phyloP scores from a whole-genome alignment of 108 stramenopile species.

The Fistulifera solaris region DNA sequence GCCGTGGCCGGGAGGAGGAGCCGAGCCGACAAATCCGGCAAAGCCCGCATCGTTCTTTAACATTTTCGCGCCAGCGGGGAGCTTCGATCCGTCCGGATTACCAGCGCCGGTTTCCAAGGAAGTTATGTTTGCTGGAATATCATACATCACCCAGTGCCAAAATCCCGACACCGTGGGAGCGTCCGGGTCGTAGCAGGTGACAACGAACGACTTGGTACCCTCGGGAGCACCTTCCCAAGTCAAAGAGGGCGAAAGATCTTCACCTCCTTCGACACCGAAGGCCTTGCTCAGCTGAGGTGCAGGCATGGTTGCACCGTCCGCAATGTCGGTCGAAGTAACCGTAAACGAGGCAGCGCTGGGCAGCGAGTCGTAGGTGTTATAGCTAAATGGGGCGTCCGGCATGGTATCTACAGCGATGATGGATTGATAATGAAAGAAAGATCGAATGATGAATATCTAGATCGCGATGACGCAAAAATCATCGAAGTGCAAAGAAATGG shows the following conservation, averaged over 20 bases:
- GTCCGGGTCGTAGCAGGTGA: slow-evolving; percentile 23
- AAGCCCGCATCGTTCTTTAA: slow-evolving; percentile 27
- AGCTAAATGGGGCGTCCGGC: background rate
- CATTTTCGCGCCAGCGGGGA: slow-evolving; percentile 23
- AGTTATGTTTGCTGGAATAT: slow-evolving; percentile 14
- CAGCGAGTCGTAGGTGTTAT: slow-evolving; percentile 14
- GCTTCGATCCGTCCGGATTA: background rate
- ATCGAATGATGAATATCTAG: no score
- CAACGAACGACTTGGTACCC: slow-evolving; percentile 20
- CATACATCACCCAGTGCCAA: slow-evolving; percentile 23
- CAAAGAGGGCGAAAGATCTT: slow-evolving; percentile 15
- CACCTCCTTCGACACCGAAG: slow-evolving; percentile 21
- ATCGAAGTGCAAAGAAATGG: no score
- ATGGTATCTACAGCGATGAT: no score
- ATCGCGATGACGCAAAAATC: no score
- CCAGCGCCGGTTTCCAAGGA: slow-evolving; percentile 14
- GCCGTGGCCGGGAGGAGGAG: slow-evolving; percentile 23
- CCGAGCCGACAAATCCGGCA: slow-evolving; percentile 16
- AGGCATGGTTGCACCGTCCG: slow-evolving; percentile 16
- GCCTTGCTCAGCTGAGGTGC: slow-evolving; percentile 22
- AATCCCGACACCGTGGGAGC: slow-evolving; percentile 22
- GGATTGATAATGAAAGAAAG: no score
- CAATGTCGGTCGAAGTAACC: slow-evolving; percentile 15
- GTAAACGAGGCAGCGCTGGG: slow-evolving; percentile 11
- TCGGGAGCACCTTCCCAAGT: slow-evolving; percentile 9